Evolutionary conservation across 768 basidiomycete genomes (phyloP).

Genomic region (Boletus rubescentipes): DNA sequence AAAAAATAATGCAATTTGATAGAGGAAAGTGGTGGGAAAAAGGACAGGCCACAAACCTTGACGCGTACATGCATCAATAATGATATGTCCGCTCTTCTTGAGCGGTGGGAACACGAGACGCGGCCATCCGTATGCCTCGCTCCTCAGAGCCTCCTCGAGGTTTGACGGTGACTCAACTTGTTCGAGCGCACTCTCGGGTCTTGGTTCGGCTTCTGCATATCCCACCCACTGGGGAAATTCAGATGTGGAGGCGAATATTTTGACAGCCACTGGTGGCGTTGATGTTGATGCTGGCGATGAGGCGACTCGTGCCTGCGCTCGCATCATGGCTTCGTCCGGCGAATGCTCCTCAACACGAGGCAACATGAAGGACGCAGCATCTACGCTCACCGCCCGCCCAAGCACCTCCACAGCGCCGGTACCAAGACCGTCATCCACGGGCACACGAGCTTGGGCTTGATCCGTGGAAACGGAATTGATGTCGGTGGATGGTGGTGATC

Average conservation of each 20-base stretch:
- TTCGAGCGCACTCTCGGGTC: conserved; percentile 4
- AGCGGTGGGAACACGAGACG: conserved; percentile 90
- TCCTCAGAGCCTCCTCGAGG: conserved; percentile 55
- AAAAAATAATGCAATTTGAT: neutral
- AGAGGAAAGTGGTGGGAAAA: conserved; percentile 10
- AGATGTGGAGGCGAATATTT: conserved; percentile 7
- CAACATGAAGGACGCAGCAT: conserved; percentile 18
- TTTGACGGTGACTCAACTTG: conserved; percentile 29
- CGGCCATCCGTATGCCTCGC: conserved; percentile 86
- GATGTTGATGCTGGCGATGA: conserved; percentile 7
- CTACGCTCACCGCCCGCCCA: conserved; percentile 18
- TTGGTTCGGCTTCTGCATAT: neutral
- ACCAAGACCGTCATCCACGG: conserved; percentile 20
- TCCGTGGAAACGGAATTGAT: conserved; percentile 25
- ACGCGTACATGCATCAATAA: conserved; percentile 83
- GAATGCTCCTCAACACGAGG: conserved; percentile 27
- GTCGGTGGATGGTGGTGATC: conserved; percentile 15
- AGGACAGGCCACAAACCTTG: conserved; percentile 53
- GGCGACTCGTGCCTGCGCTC: conserved; percentile 11
- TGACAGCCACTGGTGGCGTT: conserved; percentile 15
- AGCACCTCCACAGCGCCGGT: conserved; percentile 12
- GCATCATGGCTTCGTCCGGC: conserved; percentile 10
- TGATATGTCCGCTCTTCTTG: conserved; percentile 88
- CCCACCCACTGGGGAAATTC: neutral
- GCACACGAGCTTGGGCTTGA: conserved; percentile 17